Evolutionary conservation across 2,329 filamentous ascomycete species (phyloP).

Genomic region (Penicillium griseofulvum): DNA sequence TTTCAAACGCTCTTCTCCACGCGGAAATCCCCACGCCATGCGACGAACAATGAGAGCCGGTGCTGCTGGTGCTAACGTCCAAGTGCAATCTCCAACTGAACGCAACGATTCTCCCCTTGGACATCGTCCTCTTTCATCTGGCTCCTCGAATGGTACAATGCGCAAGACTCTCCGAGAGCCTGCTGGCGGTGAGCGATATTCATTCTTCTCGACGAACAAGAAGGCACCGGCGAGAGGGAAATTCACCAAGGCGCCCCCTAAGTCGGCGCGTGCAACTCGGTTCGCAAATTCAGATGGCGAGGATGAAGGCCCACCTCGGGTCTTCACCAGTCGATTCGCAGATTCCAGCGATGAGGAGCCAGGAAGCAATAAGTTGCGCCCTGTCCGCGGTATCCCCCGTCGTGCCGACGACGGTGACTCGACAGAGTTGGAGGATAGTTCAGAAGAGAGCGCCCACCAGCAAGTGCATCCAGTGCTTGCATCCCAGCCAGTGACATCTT

Average conservation of each 20-base stretch:
- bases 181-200: constrained; percentile 41
- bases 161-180: constrained; percentile 52
- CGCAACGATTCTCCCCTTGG: constrained; percentile 62
- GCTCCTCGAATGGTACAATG: constrained; percentile 43
- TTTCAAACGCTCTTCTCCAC: constrained; percentile 63
- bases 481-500: constrained; percentile 21
- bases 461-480: constrained; percentile 27
- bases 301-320: constrained; percentile 32
- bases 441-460: constrained; percentile 47
- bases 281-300: constrained; percentile 64
- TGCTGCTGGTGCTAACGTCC: constrained; percentile 31
- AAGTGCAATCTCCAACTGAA: constrained; percentile 38
- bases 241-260: constrained; percentile 22
- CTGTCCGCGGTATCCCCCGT: constrained; percentile 60
- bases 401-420: constrained; percentile 61
- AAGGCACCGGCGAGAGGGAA: constrained; percentile 29
- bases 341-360: constrained; percentile 71
- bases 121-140: constrained; percentile 46
- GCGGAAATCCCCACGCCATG: constrained; percentile 58
- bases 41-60: constrained; percentile 68
- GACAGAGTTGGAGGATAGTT: constrained; percentile 61
- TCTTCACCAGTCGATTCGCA: constrained; percentile 61
- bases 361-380: constrained; percentile 41
- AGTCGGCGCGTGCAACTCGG: constrained; percentile 43
- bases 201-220: constrained; percentile 42